A percentile compares a stretch with the other conserved stretches of the same genome.
Conservation (phyloP, 2,329 filamentous ascomycete genomes). For the Monosporascus cannonballus region DNA sequence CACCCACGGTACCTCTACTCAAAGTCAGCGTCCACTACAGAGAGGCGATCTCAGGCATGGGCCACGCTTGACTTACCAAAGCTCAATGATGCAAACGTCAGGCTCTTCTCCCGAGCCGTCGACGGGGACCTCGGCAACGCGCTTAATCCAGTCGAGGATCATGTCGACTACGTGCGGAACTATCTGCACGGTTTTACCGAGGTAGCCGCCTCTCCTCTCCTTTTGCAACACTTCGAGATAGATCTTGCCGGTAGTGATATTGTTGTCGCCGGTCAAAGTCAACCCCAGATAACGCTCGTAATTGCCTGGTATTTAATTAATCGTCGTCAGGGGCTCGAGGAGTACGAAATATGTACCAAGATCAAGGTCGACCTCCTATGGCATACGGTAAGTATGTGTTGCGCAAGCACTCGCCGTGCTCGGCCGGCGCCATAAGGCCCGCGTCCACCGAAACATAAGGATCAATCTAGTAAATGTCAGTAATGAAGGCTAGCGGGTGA, state of each 20-base stretch:
- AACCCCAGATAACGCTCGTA: constrained; percentile 69
- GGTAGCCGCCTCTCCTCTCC: constrained; percentile 63
- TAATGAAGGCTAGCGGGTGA: constrained; percentile 56
- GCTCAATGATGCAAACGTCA: constrained; percentile 83
- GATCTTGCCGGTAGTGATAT: constrained; percentile 97
- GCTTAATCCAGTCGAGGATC: constrained; percentile 88
- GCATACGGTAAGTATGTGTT: too few relatives aligned
- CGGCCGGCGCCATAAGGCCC: neutral
- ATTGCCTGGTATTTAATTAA: constrained; percentile 32
- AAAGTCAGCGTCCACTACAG: neutral
- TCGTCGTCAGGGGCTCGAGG: too few relatives aligned
- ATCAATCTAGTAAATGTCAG: neutral
- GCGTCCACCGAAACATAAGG: neutral
- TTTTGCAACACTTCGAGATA: constrained; percentile 80
- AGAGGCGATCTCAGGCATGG: constrained; percentile 5
- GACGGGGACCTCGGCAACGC: constrained; percentile 77
- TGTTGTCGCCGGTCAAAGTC: constrained; percentile 78
- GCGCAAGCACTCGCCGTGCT: constrained; percentile 40
- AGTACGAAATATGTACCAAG: constrained; percentile 20
- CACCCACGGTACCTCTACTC: constrained; percentile 16
- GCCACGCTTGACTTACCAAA: constrained; percentile 6
- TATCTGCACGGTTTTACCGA: constrained; percentile 84
- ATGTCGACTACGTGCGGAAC: constrained; percentile 89
- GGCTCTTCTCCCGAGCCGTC: constrained; percentile 78
- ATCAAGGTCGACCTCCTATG: constrained; percentile 41